Percentiles rank a stretch among this genome's conserved stretches.
Evolutionary conservation across 176 grass and related monocot species (phyloP).

Genomic region (Themeda triandra): DNA sequence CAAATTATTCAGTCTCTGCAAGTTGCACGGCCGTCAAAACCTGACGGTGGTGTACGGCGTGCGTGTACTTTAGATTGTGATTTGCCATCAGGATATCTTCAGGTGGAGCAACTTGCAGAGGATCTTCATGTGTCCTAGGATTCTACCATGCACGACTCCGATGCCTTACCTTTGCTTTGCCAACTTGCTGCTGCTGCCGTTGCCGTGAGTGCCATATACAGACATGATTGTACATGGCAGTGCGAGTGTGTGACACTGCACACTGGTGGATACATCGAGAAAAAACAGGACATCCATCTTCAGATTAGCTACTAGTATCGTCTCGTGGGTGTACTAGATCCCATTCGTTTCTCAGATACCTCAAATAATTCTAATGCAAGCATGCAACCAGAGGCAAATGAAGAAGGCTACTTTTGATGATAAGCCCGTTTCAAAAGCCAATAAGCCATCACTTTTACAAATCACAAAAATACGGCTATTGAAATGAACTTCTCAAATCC

Average conservation of each 20-base stretch:
- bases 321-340: not conserved
- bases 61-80: not conserved
- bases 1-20: not conserved
- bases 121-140: not conserved
- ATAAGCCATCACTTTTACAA: not conserved
- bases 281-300: not conserved
- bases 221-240: not conserved
- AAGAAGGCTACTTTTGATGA: not conserved
- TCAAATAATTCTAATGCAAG: not conserved
- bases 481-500: not conserved
- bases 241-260: not conserved
- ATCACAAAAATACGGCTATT: not conserved
- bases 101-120: conserved; percentile 5
- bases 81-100: not conserved
- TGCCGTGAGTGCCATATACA: not conserved
- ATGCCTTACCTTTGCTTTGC: not conserved
- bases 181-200: not conserved
- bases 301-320: not conserved
- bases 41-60: not conserved
- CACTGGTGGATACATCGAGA: not conserved
- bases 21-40: conserved; percentile 1
- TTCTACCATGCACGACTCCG: not conserved
- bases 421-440: not conserved
- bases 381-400: not conserved
- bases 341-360: not conserved